Conservation (phyloP, 768 basidiomycete genomes). For the Sistotremastrum suecicum region DNA sequence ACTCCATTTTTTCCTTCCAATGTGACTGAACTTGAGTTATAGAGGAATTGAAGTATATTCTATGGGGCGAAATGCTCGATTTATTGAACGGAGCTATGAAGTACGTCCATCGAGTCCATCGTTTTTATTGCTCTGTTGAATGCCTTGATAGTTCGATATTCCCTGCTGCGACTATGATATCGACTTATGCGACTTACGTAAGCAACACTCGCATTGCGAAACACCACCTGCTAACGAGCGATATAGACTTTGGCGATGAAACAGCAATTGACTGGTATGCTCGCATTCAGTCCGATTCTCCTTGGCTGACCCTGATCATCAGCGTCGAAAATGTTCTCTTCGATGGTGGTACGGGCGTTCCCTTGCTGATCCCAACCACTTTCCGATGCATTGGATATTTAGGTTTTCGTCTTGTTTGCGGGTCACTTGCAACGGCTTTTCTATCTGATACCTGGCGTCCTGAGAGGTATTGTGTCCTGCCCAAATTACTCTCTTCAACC, state of each 20-base stretch:
- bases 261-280: constrained; percentile 14
- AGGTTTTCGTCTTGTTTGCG: constrained; percentile 21
- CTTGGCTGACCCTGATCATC: neutral
- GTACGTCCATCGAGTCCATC: constrained; percentile 3
- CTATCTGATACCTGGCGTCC: neutral
- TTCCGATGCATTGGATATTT: no score
- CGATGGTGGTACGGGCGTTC: constrained; percentile 16
- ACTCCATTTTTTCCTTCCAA: no score
- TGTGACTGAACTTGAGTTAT: no score
- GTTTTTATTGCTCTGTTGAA: neutral
- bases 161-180: constrained; percentile 22
- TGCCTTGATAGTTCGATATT: constrained; percentile 10
- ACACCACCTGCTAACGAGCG: neutral
- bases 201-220: neutral
- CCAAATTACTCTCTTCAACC: neutral
- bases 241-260: constrained; percentile 16
- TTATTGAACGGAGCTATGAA: constrained; percentile 16
- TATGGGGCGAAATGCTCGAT: constrained; percentile 16
- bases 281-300: neutral
- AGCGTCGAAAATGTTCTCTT: constrained; percentile 14
- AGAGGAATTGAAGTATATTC: constrained; percentile 13
- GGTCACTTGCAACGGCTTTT: constrained; percentile 9
- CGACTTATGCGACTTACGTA: constrained; percentile 19
- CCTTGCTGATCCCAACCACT: no score
- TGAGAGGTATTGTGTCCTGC: neutral